Percentiles rank a stretch among this genome's conserved stretches.
Evolutionary conservation across 2,329 filamentous ascomycete species (phyloP).

Genomic region (Beauveria caledonica): DNA sequence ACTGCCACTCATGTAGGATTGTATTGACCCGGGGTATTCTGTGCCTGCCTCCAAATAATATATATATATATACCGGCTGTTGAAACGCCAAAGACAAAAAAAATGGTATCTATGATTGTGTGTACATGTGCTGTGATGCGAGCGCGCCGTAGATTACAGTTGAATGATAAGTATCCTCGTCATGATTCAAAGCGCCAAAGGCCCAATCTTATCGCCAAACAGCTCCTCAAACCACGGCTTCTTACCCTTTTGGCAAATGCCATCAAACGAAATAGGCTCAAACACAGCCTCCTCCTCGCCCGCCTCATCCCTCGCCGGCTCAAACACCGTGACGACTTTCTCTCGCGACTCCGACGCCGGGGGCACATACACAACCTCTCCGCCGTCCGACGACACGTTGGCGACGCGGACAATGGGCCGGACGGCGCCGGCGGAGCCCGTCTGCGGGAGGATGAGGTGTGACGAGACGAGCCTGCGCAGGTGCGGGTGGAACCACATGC

Average conservation of each 20-base stretch:
- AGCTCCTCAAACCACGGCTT: constrained; percentile 26
- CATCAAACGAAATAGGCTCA: constrained; percentile 23
- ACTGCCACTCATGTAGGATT: constrained; percentile 1
- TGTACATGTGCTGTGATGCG: background rate
- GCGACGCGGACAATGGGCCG: constrained; percentile 17
- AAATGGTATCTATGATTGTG: background rate
- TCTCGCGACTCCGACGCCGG: background rate
- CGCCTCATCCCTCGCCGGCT: constrained; percentile 1
- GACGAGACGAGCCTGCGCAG: constrained; percentile 23
- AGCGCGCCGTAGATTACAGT: background rate
- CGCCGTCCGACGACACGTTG: background rate
- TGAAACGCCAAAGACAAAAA: constrained; percentile 1
- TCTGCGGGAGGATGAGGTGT: constrained; percentile 17
- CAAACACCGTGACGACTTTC: constrained; percentile 13
- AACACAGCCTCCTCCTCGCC: constrained; percentile 15
- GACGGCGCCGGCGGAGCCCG: constrained; percentile 6
- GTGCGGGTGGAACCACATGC: constrained; percentile 28
- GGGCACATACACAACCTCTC: constrained; percentile 20
- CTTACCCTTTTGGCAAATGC: constrained; percentile 24
- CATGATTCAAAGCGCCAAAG: constrained; percentile 15
- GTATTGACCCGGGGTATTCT: constrained; percentile 1
- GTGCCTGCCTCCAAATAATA: background rate
- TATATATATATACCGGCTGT: background rate
- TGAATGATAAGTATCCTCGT: background rate
- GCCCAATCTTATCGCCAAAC: constrained; percentile 26